A percentile compares a stretch with the other conserved stretches of the same genome.
phyloP scores from a whole-genome alignment of 768 basidiomycete species.

The Auricularia auricula-judae region DNA sequence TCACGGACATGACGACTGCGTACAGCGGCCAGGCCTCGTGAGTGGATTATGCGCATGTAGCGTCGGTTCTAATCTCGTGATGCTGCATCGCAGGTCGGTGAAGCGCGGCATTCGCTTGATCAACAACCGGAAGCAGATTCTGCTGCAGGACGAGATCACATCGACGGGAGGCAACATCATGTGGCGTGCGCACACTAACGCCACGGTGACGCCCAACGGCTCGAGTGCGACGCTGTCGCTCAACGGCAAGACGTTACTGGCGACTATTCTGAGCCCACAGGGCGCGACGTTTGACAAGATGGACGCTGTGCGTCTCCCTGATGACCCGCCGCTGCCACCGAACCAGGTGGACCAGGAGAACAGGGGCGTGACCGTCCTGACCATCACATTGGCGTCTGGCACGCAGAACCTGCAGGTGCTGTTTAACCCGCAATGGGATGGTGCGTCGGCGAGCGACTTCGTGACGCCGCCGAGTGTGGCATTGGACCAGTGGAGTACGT shows the following conservation, averaged over 20 bases:
- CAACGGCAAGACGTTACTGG: constrained; percentile 53
- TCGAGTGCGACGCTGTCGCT: constrained; percentile 67
- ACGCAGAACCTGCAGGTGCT: constrained; percentile 69
- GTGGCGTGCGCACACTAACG: constrained; percentile 97
- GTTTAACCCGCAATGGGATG: constrained; percentile 89
- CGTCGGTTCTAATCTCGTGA: constrained; percentile 9
- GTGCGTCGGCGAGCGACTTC: constrained; percentile 46
- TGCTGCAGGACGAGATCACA: constrained; percentile 86
- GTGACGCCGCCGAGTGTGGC: constrained; percentile 63
- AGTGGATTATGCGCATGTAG: neutral
- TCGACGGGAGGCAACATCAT: constrained; percentile 40
- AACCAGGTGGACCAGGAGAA: constrained; percentile 59
- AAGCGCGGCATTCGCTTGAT: constrained; percentile 77
- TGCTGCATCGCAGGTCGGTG: constrained; percentile 34
- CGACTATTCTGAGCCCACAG: constrained; percentile 58
- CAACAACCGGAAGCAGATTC: constrained; percentile 77
- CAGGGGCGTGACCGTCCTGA: constrained; percentile 67
- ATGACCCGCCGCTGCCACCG: constrained; percentile 56
- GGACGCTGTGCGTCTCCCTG: constrained; percentile 40
- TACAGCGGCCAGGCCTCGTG: constrained; percentile 34
- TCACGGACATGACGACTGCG: constrained; percentile 64
- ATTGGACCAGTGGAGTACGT: constrained; percentile 64
- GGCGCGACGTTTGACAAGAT: constrained; percentile 55
- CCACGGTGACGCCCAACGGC: constrained; percentile 51
- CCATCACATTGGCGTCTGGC: constrained; percentile 58